Evolutionary conservation across 2,329 filamentous ascomycete genomes (phyloP).

Genomic region (Ascochyta pisi): DNA sequence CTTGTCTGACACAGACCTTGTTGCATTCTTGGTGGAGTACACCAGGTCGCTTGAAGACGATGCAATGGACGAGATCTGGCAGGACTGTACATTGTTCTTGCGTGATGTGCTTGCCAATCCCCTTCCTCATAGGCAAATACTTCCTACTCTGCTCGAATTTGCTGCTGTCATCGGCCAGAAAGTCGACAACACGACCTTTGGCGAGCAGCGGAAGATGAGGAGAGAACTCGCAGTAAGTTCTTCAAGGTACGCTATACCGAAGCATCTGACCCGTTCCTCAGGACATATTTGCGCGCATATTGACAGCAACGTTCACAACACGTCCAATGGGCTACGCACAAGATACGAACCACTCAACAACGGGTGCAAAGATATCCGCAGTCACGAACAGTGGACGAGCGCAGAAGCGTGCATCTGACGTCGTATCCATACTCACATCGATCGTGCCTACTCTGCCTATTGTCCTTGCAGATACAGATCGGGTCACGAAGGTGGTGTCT

Average conservation of each 20-base stretch:
- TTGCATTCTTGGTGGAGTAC: slow-evolving; percentile 90
- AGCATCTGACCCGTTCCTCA: slow-evolving; percentile 46
- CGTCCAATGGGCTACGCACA: slow-evolving; percentile 76
- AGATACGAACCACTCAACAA: slow-evolving; percentile 54
- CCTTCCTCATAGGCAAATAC: slow-evolving; percentile 89
- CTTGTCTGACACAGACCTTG: slow-evolving; percentile 81
- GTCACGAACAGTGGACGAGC: slow-evolving; percentile 48
- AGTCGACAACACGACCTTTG: slow-evolving; percentile 97
- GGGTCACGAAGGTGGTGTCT: slow-evolving; percentile 77
- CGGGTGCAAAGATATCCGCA: slow-evolving; percentile 27
- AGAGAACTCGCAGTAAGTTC: slow-evolving; percentile 82
- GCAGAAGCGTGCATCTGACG: slow-evolving; percentile 60
- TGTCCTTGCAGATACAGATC: slow-evolving; percentile 84
- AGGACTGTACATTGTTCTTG: slow-evolving; percentile 89
- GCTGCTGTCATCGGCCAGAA: slow-evolving; percentile 90
- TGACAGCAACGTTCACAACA: slow-evolving; percentile 94
- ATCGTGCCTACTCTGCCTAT: slow-evolving; percentile 82
- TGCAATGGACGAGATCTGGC: slow-evolving; percentile 98
- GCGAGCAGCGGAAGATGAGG: slow-evolving; percentile 90
- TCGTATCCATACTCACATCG: slow-evolving; percentile 78
- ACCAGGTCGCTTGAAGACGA: slow-evolving; percentile 91
- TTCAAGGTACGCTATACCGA: slow-evolving; percentile 20
- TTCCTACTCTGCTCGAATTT: slow-evolving; percentile 87
- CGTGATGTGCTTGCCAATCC: slow-evolving; percentile 91
- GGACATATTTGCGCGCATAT: slow-evolving; percentile 86